Base-by-base conservation (phyloP, 371 early-diverging fungal species). In the Syncephalastrum racemosum region DNA sequence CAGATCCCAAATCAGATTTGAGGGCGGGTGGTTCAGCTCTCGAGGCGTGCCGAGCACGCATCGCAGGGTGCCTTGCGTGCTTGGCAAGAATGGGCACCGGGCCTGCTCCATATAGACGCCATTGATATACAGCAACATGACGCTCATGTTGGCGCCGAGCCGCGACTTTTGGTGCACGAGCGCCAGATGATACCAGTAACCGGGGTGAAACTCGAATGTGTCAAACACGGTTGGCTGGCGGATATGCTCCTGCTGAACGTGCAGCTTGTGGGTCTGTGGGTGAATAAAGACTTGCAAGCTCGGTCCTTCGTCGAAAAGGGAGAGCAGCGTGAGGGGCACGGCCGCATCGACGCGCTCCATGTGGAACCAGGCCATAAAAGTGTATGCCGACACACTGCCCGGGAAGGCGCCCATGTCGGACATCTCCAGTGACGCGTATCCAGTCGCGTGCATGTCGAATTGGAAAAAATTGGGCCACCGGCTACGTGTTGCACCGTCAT, bases 391-490 rank as follows among this genome's bases (percentile, higher is more conserved):
- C 16, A 58, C 79, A 10, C 68, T 48, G 1, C 83, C 85, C 1
- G 88, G 86, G 43, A 88, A 87, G 43, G 58, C 64, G 47, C 36
- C 58, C 42, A 57, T 58, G 10, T 27, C 63, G 50, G 56, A 73
- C 47, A 82, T 66, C 53, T 78, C 80, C 7, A 82, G 59, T 2
- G 72, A 79, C 25, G 73, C 72, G 50, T 66, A 62, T 12, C 76
- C 67, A 53, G 63, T 57, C 0, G 59, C 24, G 0, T 46, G 56
- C 57, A 73, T 60, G 46, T 85, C 83, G 58, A 91, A 88, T 40
- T 88, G 87, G 14, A 90, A 74, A 56, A 90, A 88, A 12, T 75
- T 75, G 1, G 91, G 91, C 78, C 83, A 84, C 31, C 84, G 67
- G 52, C 88, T 83, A 19, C 75, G 77, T 20, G 79, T 71, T 0